These are phyloP conservation scores for Phytomonas sp. DNA, from an alignment of 208 protist genomes.

Conservation along the genomic window DNA sequence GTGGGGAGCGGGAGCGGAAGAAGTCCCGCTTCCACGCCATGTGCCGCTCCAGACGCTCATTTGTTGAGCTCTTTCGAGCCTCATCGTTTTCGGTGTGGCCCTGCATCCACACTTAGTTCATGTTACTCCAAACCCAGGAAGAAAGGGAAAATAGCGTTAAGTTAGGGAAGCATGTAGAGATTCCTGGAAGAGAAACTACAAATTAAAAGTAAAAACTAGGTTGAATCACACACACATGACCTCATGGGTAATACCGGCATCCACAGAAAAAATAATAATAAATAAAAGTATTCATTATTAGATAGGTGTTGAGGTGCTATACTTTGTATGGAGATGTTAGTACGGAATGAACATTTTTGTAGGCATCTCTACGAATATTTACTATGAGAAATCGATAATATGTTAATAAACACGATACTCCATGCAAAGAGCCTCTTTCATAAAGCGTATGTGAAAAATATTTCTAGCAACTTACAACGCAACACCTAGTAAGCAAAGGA, in stretches of 20 bases:
- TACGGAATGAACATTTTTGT: background rate
- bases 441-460: background rate
- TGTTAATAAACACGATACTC: background rate
- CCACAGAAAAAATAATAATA: background rate
- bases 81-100: background rate
- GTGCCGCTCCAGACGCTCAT: slow-evolving; percentile 36
- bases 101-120: background rate
- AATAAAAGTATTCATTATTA: background rate
- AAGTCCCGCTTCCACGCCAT: slow-evolving; percentile 65
- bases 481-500: background rate
- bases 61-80: slow-evolving; percentile 20
- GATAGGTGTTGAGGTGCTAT: background rate
- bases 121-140: background rate
- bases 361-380: background rate
- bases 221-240: background rate
- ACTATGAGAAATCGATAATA: background rate
- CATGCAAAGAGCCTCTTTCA: background rate
- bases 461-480: background rate
- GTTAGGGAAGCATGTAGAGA: background rate
- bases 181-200: background rate
- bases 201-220: background rate
- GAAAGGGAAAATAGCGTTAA: background rate
- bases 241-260: background rate
- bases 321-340: background rate
- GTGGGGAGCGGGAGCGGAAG: slow-evolving; percentile 61